phyloP scores from a whole-genome alignment of 2,329 filamentous ascomycete species.

The Xylariales sp. region DNA sequence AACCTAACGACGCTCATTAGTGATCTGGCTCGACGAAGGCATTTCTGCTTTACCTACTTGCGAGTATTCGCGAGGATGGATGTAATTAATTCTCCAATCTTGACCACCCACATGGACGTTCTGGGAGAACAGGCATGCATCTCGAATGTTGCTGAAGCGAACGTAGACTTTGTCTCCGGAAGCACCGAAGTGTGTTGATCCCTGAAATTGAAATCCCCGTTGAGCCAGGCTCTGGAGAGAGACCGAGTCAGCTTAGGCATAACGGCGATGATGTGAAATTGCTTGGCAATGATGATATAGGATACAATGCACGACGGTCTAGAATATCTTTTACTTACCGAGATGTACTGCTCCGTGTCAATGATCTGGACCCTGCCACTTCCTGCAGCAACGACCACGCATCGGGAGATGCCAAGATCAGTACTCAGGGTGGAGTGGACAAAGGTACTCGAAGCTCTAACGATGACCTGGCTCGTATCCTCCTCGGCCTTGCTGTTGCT shows the following conservation, averaged over 20 bases:
- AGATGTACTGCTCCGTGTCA: conserved; percentile 40
- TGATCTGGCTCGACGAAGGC: not conserved
- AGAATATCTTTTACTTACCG: conserved; percentile 31
- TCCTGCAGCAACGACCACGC: conserved; percentile 35
- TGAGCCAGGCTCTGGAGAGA: conserved; percentile 41
- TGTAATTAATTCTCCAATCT: conserved; percentile 42
- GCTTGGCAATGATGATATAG: too few relatives aligned
- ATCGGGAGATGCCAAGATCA: conserved; percentile 41
- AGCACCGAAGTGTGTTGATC: conserved; percentile 31
- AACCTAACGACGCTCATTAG: conserved; percentile 18
- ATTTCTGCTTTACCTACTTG: conserved; percentile 23
- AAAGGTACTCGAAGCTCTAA: not conserved
- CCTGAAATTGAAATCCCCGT: conserved; percentile 30
- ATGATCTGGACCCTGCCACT: conserved; percentile 23
- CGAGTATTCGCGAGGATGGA: conserved; percentile 40
- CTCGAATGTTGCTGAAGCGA: conserved; percentile 56
- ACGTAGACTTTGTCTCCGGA: conserved; percentile 43
- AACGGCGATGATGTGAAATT: too few relatives aligned
- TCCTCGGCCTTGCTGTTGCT: not conserved
- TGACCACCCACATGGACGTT: conserved; percentile 38
- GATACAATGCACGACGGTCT: conserved; percentile 7
- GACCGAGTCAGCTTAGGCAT: too few relatives aligned
- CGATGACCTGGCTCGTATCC: not conserved
- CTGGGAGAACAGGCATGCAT: conserved; percentile 47
- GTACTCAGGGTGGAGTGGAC: conserved; percentile 33